Percentiles rank a stretch among this genome's conserved stretches.
Conservation (phyloP, 306 rosid genomes). For the Glycyrrhiza uralensis region DNA sequence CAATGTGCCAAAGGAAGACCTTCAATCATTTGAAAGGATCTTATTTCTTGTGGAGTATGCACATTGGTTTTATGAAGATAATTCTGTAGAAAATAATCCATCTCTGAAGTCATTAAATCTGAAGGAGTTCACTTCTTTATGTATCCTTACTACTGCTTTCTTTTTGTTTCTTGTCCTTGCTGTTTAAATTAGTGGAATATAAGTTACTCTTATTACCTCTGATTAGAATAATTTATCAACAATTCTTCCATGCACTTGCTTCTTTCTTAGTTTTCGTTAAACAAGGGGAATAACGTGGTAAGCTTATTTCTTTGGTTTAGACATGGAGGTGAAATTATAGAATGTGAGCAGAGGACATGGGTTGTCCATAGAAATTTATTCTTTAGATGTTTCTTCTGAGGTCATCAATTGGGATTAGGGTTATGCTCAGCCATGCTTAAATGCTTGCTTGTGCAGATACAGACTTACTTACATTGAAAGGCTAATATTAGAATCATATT, state of each 20-base stretch:
- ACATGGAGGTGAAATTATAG: neutral
- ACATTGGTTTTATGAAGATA: conserved; percentile 98
- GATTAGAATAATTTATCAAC: neutral
- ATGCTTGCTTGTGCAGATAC: conserved; percentile 8
- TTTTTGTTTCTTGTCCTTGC: neutral
- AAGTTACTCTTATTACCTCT: neutral
- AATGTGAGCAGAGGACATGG: neutral
- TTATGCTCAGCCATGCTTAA: neutral
- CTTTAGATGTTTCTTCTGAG: neutral
- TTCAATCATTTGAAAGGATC: conserved; percentile 94
- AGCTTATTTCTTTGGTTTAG: neutral
- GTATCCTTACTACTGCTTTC: conserved; percentile 59
- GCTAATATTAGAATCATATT: neutral
- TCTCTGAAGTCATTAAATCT: conserved; percentile 87
- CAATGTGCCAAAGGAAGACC: conserved; percentile 95
- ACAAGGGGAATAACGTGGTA: neutral
- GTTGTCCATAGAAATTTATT: neutral
- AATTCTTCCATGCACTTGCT: neutral
- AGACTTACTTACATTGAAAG: neutral
- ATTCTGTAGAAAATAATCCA: conserved; percentile 93
- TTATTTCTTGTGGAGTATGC: conserved; percentile 97
- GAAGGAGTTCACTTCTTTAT: conserved; percentile 88
- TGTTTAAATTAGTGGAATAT: neutral
- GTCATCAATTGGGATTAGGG: neutral
- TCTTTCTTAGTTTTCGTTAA: conserved; percentile 3